Base-by-base conservation (phyloP, 1,284 basidiomycete genomes). In the Singerocomus inundabilis region DNA sequence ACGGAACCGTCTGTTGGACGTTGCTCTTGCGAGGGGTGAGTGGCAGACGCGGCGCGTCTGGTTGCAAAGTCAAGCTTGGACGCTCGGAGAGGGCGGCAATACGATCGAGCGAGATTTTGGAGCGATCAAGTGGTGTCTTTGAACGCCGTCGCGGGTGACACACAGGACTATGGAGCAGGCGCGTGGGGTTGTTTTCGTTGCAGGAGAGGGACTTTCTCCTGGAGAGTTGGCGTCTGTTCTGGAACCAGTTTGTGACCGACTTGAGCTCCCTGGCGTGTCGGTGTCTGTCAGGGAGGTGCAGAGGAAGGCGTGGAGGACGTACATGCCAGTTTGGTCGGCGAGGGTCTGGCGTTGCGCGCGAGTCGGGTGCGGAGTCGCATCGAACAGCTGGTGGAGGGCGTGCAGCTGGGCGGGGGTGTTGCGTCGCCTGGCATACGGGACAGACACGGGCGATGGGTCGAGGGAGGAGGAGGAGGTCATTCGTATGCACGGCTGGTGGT, bases 261-360 rank as follows among this genome's bases (percentile, higher is more conserved):
- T 60, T 70, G 41, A 70, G 53, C 53, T 73, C 70, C 57, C 61
- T 69, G 35, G 26, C 28, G 13, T 8, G 32, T 45, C 16, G 18
- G 18, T 3, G 2, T 16, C 5, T 13, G 51, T 64, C 37, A 57
- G 48, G 18, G 24, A 8, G 26, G 31, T 26, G 26, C 26, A 6
- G 24, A 25, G 5, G 31, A 24, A 6, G 18, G 9, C 18, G 5
- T 26, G 11, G 12, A 31, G 28, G 33, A 67, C 73, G 37, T 49
- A 77, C 76, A 78, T 69, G 52, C 66, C 71, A 31, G 72, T 66
- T 51, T 76, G 69, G 15, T 58, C 58, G 9, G 78, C 74, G 44
- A 78, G 69, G 3, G 57, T 53, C 24, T 66, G 67, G 31, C 76
- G 75, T 43, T 76, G 72, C 24, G 72, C 71, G 53, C 72, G 69